Evolutionary conservation across 345 rosid genomes (phyloP), one percentile per base, ranked within the genome.

Genomic region (Erodium maritimum): DNA sequence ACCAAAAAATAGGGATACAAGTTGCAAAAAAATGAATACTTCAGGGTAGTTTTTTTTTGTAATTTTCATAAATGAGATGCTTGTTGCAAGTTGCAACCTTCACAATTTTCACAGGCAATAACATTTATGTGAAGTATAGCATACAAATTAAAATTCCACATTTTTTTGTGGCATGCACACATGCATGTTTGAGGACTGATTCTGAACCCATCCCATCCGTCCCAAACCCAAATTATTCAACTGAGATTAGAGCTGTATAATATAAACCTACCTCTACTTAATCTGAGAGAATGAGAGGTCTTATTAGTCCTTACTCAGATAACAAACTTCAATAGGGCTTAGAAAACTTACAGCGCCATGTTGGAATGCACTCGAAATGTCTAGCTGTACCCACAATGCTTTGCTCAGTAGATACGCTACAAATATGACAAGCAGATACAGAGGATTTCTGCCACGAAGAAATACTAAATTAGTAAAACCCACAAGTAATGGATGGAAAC

Each of bases 361-460:
- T 42, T 69, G 86, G 77, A 94, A 94, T 76, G 81, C 96, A 48
- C 86, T 90, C 16, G 96, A 68, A 64, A 94, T 70, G 67, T 94
- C 90, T 57, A 90, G 75, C 71, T 90, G 99, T 75, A 84, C 93
- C 99, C 99, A 94, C 23, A 90, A 74, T 69, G 99, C 97, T 79
- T 90, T 94, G 56, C 67, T 19, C 56, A 94, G 75, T 65, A 94
- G 80, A 73, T 67, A 90, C 25, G 69, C 87, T 1, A 86, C 80
- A 59, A 94, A 94, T 61, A 87, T 80, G 64, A 90, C 61, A 17
- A 65, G 61, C 25, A 94, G 79, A 72, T 87, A 94, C 20, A 90
- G 67, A 61, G 99, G 99, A 78, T 90, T 94, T 80, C 99, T 94
- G 90, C 73, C 65, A 75, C 42, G 52, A 59, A 66, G 54, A 71